Percentiles rank a stretch among this genome's conserved stretches.
These are phyloP conservation scores for Aspergillus cejpii DNA, from an alignment of 2,329 filamentous ascomycete species.

Conservation along the genomic window DNA sequence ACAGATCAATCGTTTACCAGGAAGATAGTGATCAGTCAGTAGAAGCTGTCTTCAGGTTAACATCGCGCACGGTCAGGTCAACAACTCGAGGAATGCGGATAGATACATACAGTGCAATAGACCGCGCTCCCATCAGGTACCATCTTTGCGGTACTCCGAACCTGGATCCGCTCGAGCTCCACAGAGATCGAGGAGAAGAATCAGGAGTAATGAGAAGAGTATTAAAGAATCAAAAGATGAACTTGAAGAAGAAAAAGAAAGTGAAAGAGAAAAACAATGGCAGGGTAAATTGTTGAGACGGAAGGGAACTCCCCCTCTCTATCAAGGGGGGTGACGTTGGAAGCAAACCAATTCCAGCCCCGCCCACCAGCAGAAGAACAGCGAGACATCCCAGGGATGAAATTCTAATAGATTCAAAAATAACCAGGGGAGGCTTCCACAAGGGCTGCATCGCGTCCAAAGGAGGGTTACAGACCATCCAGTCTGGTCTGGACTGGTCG, in stretches of 20 bases:
- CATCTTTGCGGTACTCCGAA: slow-evolving; percentile 30
- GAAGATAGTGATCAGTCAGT: slow-evolving; percentile 84
- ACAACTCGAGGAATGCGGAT: slow-evolving; percentile 2
- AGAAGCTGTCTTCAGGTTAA: slow-evolving; percentile 60
- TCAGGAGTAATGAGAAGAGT: not conserved
- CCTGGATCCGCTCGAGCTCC: not conserved
- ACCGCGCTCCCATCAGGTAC: slow-evolving; percentile 49
- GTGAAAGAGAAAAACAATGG: slow-evolving; percentile 4
- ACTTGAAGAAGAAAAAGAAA: slow-evolving; percentile 1
- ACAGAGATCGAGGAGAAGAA: not conserved
- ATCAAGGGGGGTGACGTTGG: slow-evolving; percentile 12
- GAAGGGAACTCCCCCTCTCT: slow-evolving; percentile 6
- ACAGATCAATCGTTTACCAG: slow-evolving; percentile 54
- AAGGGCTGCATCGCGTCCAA: slow-evolving; percentile 12
- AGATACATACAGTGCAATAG: slow-evolving; percentile 56
- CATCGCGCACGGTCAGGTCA: slow-evolving; percentile 9
- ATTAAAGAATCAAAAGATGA: not conserved
- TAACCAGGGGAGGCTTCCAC: no score
- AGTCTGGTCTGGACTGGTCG: not conserved
- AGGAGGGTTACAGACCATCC: not conserved
- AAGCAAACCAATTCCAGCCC: slow-evolving; percentile 11
- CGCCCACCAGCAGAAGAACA: slow-evolving; percentile 15
- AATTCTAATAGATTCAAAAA: no score
- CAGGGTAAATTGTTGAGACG: not conserved
- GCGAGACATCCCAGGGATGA: not conserved